These are phyloP conservation scores for Verticillium isaacii DNA, from an alignment of 2,329 filamentous ascomycete genomes.

Conservation along the genomic window DNA sequence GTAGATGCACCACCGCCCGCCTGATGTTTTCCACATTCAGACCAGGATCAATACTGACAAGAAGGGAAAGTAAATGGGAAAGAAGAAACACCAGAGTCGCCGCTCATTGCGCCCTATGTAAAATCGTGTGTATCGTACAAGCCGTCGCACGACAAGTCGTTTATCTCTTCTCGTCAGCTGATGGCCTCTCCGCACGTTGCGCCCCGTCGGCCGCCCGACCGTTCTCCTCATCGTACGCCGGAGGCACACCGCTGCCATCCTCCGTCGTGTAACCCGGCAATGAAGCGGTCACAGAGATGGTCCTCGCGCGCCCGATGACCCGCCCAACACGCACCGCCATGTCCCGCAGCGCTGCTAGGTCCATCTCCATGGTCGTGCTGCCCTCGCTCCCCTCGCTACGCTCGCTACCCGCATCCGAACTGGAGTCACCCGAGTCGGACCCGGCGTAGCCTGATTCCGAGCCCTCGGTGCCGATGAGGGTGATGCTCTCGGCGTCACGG, in stretches of 20 bases:
- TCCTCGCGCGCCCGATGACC: background rate
- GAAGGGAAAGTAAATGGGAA: background rate
- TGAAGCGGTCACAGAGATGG: background rate
- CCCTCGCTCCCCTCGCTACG: background rate
- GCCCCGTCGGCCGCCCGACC: background rate
- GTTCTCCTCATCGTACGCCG: background rate
- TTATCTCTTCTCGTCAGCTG: background rate
- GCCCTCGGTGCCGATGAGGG: constrained; percentile 2
- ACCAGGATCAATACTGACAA: background rate
- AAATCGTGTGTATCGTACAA: background rate
- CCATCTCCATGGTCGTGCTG: constrained; percentile 4
- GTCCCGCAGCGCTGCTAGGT: background rate
- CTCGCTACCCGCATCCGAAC: background rate
- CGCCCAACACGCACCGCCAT: background rate
- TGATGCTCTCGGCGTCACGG: constrained; percentile 1
- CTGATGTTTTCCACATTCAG: background rate
- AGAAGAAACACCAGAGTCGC: background rate
- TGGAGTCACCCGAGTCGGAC: background rate
- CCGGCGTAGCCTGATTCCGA: background rate
- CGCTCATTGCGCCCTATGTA: background rate
- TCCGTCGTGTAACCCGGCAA: constrained; percentile 2
- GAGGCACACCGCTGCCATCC: background rate
- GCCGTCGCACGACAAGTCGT: background rate
- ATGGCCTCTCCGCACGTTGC: background rate
- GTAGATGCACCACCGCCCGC: background rate